Conservation (phyloP, 1,284 basidiomycete genomes). For the Thecaphora frezii region DNA sequence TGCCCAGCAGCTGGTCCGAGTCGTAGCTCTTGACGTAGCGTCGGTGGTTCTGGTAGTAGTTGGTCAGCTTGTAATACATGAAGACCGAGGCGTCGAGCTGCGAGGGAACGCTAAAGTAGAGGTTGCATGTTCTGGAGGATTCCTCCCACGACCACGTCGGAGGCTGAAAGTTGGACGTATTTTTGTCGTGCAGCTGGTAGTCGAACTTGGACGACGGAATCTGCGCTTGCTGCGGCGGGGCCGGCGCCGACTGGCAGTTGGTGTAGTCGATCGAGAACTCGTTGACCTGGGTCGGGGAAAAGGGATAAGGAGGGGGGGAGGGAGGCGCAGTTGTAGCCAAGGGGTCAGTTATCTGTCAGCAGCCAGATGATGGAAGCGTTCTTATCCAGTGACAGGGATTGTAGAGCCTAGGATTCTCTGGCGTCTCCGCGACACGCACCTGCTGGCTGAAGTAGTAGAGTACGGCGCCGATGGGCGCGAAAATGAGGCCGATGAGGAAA, state of each 20-base stretch:
- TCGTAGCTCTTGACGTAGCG: slow-evolving; percentile 93
- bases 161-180: slow-evolving; percentile 49
- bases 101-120: slow-evolving; percentile 67
- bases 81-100: slow-evolving; percentile 77
- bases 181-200: slow-evolving; percentile 65
- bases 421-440: background rate
- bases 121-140: slow-evolving; percentile 32
- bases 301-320: slow-evolving; percentile 9
- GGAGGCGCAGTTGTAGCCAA: slow-evolving; percentile 49
- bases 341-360: no score
- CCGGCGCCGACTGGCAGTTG: slow-evolving; percentile 65
- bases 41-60: slow-evolving; percentile 91
- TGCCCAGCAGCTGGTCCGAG: slow-evolving; percentile 80
- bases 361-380: no score
- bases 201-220: slow-evolving; percentile 71
- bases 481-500: slow-evolving; percentile 89
- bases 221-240: slow-evolving; percentile 60
- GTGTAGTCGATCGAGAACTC: slow-evolving; percentile 97
- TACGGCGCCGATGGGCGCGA: slow-evolving; percentile 92
- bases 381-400: no score
- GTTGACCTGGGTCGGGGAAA: slow-evolving; percentile 66
- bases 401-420: background rate
- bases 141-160: slow-evolving; percentile 43
- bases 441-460: slow-evolving; percentile 63
- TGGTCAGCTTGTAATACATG: slow-evolving; percentile 82